Conservation (phyloP, 78 protist genomes). For the slime mould (Dictyostelium discoideum) region dicty_2.7 NC_007091.3:1063501-1064000, state of each 20-base stretch:
- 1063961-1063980: too few species aligned
- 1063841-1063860: too few species aligned
- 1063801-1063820: background rate
- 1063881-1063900: background rate
- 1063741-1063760: too few species aligned
- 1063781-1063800: background rate
- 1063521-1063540: constrained; percentile 35
- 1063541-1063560: constrained; percentile 19
- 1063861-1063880: too few species aligned
- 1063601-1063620: background rate
- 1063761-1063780: background rate
- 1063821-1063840: too few species aligned
- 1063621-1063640: background rate
- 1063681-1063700: too few species aligned
- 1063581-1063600: background rate
- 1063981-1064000: too few species aligned
- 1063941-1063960: background rate
- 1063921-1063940: background rate
- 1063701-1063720: too few species aligned
- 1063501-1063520: background rate
- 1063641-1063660: too few species aligned
- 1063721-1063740: too few species aligned
- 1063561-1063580: background rate
- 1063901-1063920: background rate
- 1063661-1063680: too few species aligned